phyloP scores from a whole-genome alignment of 164 flowering plant species.

The Brasenia schreberi region DNA sequence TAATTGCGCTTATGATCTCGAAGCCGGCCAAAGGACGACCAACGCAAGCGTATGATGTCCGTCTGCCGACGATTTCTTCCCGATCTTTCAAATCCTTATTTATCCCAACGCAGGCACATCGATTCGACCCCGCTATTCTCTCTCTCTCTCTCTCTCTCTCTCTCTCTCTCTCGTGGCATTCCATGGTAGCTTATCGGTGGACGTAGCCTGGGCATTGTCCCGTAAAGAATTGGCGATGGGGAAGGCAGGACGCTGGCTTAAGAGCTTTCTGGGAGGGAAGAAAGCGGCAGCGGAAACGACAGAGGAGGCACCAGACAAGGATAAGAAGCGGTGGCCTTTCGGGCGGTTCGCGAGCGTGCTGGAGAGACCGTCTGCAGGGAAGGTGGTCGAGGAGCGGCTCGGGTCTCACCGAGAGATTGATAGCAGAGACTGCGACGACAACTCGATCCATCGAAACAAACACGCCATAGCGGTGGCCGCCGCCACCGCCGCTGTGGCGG shows the following conservation, averaged over 20 bases:
- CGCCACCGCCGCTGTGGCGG: slow-evolving; percentile 46
- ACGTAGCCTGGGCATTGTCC: neutral
- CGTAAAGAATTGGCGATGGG: slow-evolving; percentile 24
- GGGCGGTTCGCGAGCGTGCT: slow-evolving; percentile 14
- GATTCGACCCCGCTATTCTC: neutral
- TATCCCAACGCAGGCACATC: neutral
- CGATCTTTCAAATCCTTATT: neutral
- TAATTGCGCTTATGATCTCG: neutral
- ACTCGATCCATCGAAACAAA: slow-evolving; percentile 19
- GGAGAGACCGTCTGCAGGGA: neutral
- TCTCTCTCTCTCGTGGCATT: neutral
- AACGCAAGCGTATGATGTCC: neutral
- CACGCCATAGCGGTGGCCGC: slow-evolving; percentile 58
- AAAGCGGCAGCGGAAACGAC: neutral
- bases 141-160: neutral
- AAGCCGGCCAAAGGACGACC: neutral
- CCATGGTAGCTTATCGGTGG: no score
- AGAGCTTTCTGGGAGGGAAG: slow-evolving; percentile 38
- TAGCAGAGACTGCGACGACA: slow-evolving; percentile 5
- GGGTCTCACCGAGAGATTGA: slow-evolving; percentile 8
- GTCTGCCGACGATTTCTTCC: neutral
- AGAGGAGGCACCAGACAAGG: slow-evolving; percentile 10
- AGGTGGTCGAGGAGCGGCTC: slow-evolving; percentile 1
- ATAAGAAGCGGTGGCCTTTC: slow-evolving; percentile 29
- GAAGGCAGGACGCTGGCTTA: slow-evolving; percentile 33